Conservation (phyloP, 768 basidiomycete species). For the Panaeolus papilionaceus region DNA sequence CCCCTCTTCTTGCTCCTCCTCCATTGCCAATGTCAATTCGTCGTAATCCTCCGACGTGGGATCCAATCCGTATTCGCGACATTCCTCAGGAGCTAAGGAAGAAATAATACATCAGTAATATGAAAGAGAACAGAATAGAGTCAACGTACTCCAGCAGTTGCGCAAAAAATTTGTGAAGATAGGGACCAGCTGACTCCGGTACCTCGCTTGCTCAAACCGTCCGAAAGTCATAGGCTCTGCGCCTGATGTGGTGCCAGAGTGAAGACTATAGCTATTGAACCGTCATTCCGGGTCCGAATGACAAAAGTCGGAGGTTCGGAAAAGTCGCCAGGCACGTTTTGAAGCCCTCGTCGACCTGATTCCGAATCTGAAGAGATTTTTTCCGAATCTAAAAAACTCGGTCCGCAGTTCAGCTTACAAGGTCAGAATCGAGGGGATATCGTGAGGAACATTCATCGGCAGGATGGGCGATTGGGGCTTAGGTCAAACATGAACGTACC, state of each 20-base stretch:
- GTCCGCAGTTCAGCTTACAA: no score
- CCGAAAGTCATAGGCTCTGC: constrained; percentile 28
- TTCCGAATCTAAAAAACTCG: no score
- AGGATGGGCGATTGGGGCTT: no score
- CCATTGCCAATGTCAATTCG: not conserved
- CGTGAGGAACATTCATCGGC: no score
- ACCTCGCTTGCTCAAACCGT: constrained; percentile 8
- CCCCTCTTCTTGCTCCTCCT: not conserved
- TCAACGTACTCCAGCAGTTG: constrained; percentile 23
- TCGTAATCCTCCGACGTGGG: not conserved
- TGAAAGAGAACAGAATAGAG: not conserved
- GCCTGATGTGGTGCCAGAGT: constrained; percentile 24
- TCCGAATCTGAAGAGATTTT: no score
- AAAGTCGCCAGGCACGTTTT: no score
- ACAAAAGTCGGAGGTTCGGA: no score
- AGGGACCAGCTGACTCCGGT: constrained; percentile 22
- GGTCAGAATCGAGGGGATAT: no score
- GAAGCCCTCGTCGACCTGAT: no score
- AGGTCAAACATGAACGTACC: no score
- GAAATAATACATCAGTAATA: not conserved
- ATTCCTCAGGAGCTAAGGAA: constrained; percentile 22
- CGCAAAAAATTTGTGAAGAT: constrained; percentile 20
- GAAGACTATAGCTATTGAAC: constrained; percentile 17
- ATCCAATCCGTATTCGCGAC: constrained; percentile 9
- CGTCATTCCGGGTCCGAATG: no score